These are phyloP conservation scores for Acanthamoeba sp. DNA, from an alignment of 208 protist species.

Conservation along the genomic window DNA sequence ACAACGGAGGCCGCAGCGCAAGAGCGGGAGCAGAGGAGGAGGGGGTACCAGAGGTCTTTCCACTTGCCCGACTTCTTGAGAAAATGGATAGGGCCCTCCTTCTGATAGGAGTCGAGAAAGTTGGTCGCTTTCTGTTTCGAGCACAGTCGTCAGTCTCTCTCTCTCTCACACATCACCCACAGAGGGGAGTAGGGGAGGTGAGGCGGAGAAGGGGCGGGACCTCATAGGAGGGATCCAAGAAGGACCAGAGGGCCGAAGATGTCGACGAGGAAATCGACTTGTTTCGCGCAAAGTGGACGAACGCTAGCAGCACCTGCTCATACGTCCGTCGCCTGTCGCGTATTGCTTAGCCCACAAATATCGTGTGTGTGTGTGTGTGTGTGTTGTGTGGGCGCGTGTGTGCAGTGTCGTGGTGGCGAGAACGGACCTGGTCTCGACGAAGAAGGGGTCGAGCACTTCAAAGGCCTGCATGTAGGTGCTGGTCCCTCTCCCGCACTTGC, in stretches of 20 bases:
- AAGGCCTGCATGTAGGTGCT: conserved; percentile 28
- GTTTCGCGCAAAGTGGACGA: neutral
- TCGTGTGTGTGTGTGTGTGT: neutral
- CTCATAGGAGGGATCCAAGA: conserved; percentile 25
- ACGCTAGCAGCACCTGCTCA: neutral
- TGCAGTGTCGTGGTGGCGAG: neutral
- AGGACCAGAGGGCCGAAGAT: neutral
- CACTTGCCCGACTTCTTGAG: neutral
- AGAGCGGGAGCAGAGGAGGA: neutral
- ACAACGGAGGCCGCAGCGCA: neutral
- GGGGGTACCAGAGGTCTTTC: neutral
- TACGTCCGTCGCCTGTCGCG: neutral
- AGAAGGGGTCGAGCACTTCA: conserved; percentile 23
- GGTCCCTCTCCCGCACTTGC: neutral
- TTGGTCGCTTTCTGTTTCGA: neutral
- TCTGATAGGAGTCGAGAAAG: conserved; percentile 27
- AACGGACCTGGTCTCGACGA: conserved; percentile 30
- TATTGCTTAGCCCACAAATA: no score
- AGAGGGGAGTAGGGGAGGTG: neutral
- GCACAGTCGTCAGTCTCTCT: neutral
- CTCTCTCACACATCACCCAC: neutral
- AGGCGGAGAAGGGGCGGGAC: neutral
- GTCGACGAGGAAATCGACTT: neutral
- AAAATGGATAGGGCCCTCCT: neutral
- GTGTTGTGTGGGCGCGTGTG: neutral